Base-by-base conservation (phyloP, 2,329 filamentous ascomycete genomes). In the Thielaviopsis euricoi region DNA sequence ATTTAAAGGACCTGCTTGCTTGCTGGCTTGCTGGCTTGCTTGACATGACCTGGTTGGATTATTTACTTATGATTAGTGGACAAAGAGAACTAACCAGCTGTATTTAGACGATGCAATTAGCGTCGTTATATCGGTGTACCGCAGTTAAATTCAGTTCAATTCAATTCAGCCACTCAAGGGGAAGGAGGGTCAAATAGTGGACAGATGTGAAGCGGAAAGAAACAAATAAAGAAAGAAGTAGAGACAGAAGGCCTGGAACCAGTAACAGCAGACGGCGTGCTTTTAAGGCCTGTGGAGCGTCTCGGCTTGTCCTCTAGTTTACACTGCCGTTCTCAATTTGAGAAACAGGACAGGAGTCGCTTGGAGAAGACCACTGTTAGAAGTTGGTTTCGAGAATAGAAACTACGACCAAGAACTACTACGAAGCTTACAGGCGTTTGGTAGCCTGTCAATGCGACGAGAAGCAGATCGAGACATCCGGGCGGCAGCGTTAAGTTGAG, bases 311-410 rank as follows among this genome's bases (percentile, higher is more conserved):
- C 15, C 15, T 15, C 7, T 43, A n/a, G 1, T 43, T 43, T 43
- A 7, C n/a, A n/a, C 6, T 43, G 37, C 4, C 37, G 10, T 15
- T n/a, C 17, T 43, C 37, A 52, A 29, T 21, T 43, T 43, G 50
- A 26, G 37, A 52, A 26, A 22, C 19, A 52, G 37, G 37, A 49
- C 48, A 52, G 55, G 55, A 51, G 33, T 57, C 55, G 55, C 55
- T 57, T 52, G 48, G 49, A 37, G 55, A 52, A 43, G 37, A 25
- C 26, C 15, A 55, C 43, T 48, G 55, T 57, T 48, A 29, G 55
- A 57, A 52, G 55, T 57, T 52, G 49, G 55, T 57, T 57, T 57
- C 55, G 55, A 57, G 49, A 33, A 57, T 33, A 57, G 49, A 52
- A 40, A 43, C 53, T n/a, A 46, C 33, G 53, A 48, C 22, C 17